Evolutionary conservation across 176 grass and related monocot genomes (phyloP), one percentile per base, ranked within the genome.

Genomic region (Musa beccarii): DNA sequence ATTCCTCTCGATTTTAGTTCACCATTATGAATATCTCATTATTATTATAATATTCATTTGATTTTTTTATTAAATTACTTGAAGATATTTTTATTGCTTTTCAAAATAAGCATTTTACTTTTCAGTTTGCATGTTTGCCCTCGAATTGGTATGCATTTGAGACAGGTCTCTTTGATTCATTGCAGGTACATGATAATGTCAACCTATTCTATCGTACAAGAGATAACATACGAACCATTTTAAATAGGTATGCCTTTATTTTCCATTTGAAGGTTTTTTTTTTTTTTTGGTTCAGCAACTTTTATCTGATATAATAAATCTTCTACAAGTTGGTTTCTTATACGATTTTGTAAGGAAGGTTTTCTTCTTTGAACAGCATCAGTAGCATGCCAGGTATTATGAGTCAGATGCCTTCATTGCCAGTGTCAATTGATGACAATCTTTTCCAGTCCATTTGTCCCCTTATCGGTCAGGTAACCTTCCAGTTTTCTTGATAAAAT

Each of bases 171-270:
- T 74, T 74, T 54, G 11, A 54, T 25, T 85, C 74, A 10, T 86
- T 93, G 66, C 78, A 98, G 94, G 29, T 79, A 20, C 78, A 85
- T 54, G 80, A 87, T 59, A 98, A 89, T 62, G 13, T 14, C 0
- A 78, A 84, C 72, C 80, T 93, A 28, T 93, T 98, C 83, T 76
- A 85, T 80, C 88, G 17, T 49, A 86, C 78, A 20, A 98, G 78
- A 78, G 80, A 74, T 54, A 98, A 98, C 78, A 89, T 98, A 61
- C 75, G 79, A 85, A 62, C 80, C 59, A 90, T 93, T 86, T 91
- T 98, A 77, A 89, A 78, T 81, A 91, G 94, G 94, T 98, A 89
- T 51, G 63, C 14, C 0, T 1, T 28, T 76, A 34, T 17, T 28
- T 13, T 63, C 17, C 6, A 4, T 43, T 29, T 13, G 2, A 13